phyloP scores from a whole-genome alignment of 164 flowering plant genomes.

The Kalanchoe fedtschenkoi region DNA sequence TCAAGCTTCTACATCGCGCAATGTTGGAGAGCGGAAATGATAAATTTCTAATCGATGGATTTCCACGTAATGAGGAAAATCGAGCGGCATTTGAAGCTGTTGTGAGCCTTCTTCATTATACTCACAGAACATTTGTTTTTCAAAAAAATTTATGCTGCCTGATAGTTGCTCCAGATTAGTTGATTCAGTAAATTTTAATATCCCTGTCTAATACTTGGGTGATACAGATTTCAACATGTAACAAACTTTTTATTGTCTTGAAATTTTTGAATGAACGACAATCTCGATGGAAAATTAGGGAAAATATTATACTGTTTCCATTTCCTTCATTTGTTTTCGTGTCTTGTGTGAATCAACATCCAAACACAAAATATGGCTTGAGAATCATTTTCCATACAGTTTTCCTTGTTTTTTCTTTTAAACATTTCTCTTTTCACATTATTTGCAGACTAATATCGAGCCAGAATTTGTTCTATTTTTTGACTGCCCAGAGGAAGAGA shows the following conservation, averaged over 20 bases:
- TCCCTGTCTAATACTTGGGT: not conserved
- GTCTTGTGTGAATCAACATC: not conserved
- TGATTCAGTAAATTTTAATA: not conserved
- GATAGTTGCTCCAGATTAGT: not conserved
- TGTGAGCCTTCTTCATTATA: conserved; percentile 30
- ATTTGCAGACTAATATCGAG: conserved; percentile 68
- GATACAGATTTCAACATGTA: not conserved
- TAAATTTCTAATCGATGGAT: conserved; percentile 91
- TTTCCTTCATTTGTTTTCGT: not conserved
- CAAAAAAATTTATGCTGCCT: no score
- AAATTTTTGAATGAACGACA: not conserved
- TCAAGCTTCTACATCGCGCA: conserved; percentile 81
- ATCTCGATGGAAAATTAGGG: not conserved
- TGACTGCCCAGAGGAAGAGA: conserved; percentile 84
- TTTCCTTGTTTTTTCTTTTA: not conserved
- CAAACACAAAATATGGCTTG: not conserved
- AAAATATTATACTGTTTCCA: no score
- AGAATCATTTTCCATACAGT: not conserved
- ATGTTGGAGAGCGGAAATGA: conserved; percentile 64
- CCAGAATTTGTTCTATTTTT: conserved; percentile 76
- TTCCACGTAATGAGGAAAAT: conserved; percentile 93
- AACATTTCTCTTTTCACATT: not conserved
- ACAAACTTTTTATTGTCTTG: not conserved
- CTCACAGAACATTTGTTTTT: no score
- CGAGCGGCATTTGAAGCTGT: conserved; percentile 85